These are phyloP conservation scores for Osmozyma mogii DNA, from an alignment of 805 yeast species.

Conservation along the genomic window DNA sequence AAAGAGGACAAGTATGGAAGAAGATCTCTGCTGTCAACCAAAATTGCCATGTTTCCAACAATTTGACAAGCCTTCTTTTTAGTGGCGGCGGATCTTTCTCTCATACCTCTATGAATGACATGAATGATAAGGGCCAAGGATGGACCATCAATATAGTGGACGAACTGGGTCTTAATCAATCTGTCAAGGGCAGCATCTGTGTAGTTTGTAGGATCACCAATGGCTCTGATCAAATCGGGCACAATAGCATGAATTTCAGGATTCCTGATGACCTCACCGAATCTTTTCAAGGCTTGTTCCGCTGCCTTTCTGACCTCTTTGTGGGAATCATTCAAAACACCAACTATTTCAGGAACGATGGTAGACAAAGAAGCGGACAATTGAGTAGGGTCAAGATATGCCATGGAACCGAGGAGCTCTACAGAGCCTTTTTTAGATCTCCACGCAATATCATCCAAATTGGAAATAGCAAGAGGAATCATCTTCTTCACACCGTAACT, in stretches of 20 bases:
- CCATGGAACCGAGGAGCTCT: slow-evolving; percentile 95
- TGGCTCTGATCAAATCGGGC: slow-evolving; percentile 80
- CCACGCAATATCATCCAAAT: slow-evolving; percentile 88
- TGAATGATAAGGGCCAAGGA: slow-evolving; percentile 91
- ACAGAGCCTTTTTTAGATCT: slow-evolving; percentile 95
- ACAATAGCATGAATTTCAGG: slow-evolving; percentile 94
- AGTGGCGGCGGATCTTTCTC: slow-evolving; percentile 86
- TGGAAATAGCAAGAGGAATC: slow-evolving; percentile 83
- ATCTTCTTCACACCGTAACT: slow-evolving; percentile 85
- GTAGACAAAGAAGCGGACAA: slow-evolving; percentile 80
- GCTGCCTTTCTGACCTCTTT: slow-evolving; percentile 97
- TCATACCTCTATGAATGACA: slow-evolving; percentile 92
- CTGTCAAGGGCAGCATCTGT: slow-evolving; percentile 86
- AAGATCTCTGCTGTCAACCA: slow-evolving; percentile 83
- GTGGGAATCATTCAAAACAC: slow-evolving; percentile 89
- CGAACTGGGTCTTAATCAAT: slow-evolving; percentile 83
- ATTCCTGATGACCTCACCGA: slow-evolving; percentile 94
- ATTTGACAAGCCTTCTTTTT: slow-evolving; percentile 94
- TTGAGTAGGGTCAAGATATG: slow-evolving; percentile 91
- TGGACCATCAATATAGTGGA: slow-evolving; percentile 97
- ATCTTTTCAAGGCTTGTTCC: slow-evolving; percentile 75
- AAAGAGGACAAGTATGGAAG: slow-evolving; percentile 74
- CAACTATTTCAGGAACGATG: slow-evolving; percentile 94
- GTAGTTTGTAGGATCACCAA: slow-evolving; percentile 89
- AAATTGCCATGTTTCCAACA: slow-evolving; percentile 96